phyloP scores from a whole-genome alignment of 164 flowering plant genomes.

The Cinnamomum chago region DNA sequence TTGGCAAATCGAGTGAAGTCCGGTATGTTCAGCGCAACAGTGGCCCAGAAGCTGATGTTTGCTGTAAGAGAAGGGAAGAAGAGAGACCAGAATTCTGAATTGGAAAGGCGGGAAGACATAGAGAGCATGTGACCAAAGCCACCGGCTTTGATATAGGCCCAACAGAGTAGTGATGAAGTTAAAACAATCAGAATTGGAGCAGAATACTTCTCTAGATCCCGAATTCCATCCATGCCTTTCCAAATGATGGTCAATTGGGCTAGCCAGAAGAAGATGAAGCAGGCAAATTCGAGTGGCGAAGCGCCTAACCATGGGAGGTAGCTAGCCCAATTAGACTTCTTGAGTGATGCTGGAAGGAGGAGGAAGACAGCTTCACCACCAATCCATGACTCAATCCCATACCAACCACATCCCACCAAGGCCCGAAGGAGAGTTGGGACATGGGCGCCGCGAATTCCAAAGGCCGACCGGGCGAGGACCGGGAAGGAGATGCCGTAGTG shows the following conservation, averaged over 20 bases:
- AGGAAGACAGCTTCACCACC: constrained; percentile 87
- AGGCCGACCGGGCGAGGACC: constrained; percentile 70
- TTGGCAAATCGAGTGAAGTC: constrained; percentile 86
- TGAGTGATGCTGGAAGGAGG: constrained; percentile 49
- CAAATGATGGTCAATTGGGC: constrained; percentile 56
- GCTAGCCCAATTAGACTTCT: constrained; percentile 26
- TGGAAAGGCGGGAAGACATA: constrained; percentile 49
- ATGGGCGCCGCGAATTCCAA: constrained; percentile 81
- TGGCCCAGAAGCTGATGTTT: constrained; percentile 86
- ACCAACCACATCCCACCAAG: constrained; percentile 91
- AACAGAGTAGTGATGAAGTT: constrained; percentile 50
- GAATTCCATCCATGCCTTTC: constrained; percentile 83
- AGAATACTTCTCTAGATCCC: constrained; percentile 72
- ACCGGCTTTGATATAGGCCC: constrained; percentile 80
- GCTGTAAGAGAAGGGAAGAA: constrained; percentile 93
- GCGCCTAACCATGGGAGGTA: constrained; percentile 76
- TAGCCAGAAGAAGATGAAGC: constrained; percentile 73
- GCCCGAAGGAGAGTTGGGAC: constrained; percentile 76
- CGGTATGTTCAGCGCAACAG: constrained; percentile 81
- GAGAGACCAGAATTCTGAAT: constrained; percentile 64
- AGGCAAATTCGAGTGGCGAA: constrained; percentile 68
- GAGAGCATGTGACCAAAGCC: constrained; percentile 75
- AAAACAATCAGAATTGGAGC: constrained; percentile 67
- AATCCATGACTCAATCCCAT: constrained; percentile 90
- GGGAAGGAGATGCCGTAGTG: constrained; percentile 83